These are phyloP conservation scores for Trichoderma koningiopsis DNA, from an alignment of 2,329 filamentous ascomycete species.

Conservation along the genomic window DNA sequence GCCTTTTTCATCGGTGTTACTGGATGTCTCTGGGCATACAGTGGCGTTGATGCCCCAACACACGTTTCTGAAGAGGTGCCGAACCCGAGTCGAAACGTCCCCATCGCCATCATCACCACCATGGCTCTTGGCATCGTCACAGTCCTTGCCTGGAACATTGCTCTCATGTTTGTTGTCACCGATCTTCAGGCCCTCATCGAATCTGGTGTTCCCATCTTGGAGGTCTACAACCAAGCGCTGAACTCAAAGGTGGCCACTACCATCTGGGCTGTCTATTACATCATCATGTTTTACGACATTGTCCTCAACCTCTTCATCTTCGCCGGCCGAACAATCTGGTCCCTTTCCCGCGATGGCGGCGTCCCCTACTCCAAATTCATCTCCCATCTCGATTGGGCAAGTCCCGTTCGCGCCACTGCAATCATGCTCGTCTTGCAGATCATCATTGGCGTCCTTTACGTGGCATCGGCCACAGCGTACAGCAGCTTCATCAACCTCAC, in stretches of 20 bases:
- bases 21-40: constrained; percentile 33
- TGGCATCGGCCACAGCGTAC: constrained; percentile 32
- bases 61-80: constrained; percentile 33
- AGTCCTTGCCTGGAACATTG: constrained; percentile 32
- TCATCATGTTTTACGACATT: constrained; percentile 35
- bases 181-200: constrained; percentile 32
- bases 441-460: constrained; percentile 32
- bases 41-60: constrained; percentile 31
- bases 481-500: constrained; percentile 34
- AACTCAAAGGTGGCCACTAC: constrained; percentile 33
- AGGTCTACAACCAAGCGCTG: constrained; percentile 33
- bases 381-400: constrained; percentile 31
- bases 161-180: constrained; percentile 33
- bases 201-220: constrained; percentile 32
- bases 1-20: constrained; percentile 32
- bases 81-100: constrained; percentile 34
- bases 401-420: constrained; percentile 32
- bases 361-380: constrained; percentile 31
- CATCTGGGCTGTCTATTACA: constrained; percentile 33
- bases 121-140: constrained; percentile 32
- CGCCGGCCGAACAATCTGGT: constrained; percentile 33
- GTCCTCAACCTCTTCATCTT: constrained; percentile 34
- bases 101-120: constrained; percentile 32
- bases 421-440: constrained; percentile 36
- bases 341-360: constrained; percentile 33